phyloP scores from a whole-genome alignment of 192 early-diverging fungal genomes.

The Backusella sp. region DNA sequence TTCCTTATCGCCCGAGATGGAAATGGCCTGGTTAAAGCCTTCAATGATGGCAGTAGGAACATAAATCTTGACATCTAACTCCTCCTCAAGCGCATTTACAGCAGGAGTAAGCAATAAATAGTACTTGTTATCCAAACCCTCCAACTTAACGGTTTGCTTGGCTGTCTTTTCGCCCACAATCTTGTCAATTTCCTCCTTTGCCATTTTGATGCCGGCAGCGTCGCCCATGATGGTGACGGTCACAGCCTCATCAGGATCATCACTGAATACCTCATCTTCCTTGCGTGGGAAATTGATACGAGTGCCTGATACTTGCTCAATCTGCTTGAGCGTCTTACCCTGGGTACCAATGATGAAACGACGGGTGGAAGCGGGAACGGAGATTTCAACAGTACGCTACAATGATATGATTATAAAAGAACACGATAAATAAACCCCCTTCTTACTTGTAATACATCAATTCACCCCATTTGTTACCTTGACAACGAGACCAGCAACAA shows the following conservation, averaged over 20 bases:
- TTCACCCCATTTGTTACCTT: constrained; percentile 45
- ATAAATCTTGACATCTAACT: constrained; percentile 72
- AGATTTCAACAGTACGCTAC: constrained; percentile 43
- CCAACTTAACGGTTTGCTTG: constrained; percentile 64
- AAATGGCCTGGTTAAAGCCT: constrained; percentile 58
- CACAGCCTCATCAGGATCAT: constrained; percentile 66
- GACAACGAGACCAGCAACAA: constrained; percentile 68
- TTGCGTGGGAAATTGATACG: constrained; percentile 65
- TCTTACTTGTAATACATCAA: background rate
- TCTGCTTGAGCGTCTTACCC: constrained; percentile 73
- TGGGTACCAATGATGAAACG: constrained; percentile 82
- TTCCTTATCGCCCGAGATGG: constrained; percentile 78
- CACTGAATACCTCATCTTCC: constrained; percentile 48
- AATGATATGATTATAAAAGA: background rate
- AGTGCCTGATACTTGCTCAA: constrained; percentile 74
- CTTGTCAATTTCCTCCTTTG: constrained; percentile 81
- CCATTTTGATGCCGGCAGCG: constrained; percentile 74
- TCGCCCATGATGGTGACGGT: constrained; percentile 82
- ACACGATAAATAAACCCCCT: background rate
- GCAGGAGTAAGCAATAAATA: constrained; percentile 84
- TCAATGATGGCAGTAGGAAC: constrained; percentile 59
- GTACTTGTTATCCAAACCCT: constrained; percentile 64
- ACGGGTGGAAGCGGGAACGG: constrained; percentile 78
- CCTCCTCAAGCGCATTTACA: constrained; percentile 54
- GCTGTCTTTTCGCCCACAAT: constrained; percentile 78